phyloP scores from a whole-genome alignment of 345 rosid genomes.

The Theobroma cacao region DNA sequence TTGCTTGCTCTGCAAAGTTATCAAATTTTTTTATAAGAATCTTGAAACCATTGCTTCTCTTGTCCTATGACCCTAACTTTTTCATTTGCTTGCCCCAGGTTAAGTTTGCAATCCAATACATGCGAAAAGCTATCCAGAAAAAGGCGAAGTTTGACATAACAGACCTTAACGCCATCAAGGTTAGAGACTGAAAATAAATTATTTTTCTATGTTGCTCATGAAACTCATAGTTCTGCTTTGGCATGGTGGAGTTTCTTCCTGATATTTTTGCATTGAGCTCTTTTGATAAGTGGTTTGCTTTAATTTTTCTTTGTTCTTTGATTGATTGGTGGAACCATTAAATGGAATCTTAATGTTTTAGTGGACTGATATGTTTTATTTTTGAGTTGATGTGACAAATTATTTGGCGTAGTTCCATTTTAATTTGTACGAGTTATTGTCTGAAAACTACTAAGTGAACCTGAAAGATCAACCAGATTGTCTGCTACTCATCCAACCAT shows the following conservation, averaged over 20 bases:
- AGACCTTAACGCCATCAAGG: constrained; percentile 83
- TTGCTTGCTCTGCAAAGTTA: background rate
- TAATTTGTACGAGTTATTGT: background rate
- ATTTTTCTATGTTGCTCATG: background rate
- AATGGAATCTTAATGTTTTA: background rate
- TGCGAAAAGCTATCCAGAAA: constrained; percentile 73
- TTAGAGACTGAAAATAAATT: constrained; percentile 19
- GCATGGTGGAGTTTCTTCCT: background rate
- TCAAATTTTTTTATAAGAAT: background rate
- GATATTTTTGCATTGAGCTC: background rate
- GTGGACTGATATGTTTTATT: background rate
- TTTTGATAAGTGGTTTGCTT: background rate
- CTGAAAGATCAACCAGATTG: constrained; percentile 1
- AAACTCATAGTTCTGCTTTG: background rate
- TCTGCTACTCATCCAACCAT: background rate
- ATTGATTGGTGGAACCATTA: constrained; percentile 7
- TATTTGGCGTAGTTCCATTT: background rate
- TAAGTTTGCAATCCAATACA: constrained; percentile 85
- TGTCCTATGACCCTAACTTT: background rate
- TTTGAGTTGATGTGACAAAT: background rate
- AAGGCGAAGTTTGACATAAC: constrained; percentile 85
- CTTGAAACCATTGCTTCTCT: background rate
- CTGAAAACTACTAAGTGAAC: constrained; percentile 1
- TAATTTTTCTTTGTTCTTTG: constrained; percentile 11
- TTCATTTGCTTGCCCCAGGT: constrained; percentile 48